Evolutionary conservation across 495 filamentous ascomycete species (phyloP), one percentile per base, ranked within the genome.

Genomic region (Hypoxylon intermedium): DNA sequence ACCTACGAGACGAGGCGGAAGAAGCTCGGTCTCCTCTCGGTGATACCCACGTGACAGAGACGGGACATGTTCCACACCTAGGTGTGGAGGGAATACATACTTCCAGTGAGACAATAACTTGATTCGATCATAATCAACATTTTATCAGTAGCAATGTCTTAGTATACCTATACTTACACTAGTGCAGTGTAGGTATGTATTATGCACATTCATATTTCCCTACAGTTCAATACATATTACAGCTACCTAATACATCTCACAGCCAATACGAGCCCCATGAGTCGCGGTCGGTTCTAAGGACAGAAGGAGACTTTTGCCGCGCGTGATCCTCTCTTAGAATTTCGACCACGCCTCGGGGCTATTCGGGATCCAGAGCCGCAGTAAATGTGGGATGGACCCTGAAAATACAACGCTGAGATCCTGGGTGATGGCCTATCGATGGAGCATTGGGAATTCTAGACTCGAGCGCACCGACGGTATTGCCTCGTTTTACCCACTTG

Each of bases 311-410:
- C 41, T 20, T 2, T 54, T 36, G 23, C 24, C 58, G 38, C 44
- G 36, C 51, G 51, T 61, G 59, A 62, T 46, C 44, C 57, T 31
- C 46, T 36, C 59, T 62, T 33, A 54, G 42, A 16, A 9, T 53
- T 49, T 6, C 23, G 33, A 42, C 46, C 43, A 53, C 20, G 2
- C 49, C 33, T 65, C 61, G 61, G 55, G 51, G 55, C 51, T 56
- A 47, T 28, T 55, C 55, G 61, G 61, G 24, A 60, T 65, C 61
- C 50, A 55, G 55, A 65, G 61, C 61, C 61, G 56, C 55, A 55
- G 61, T 40, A 60, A 56, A 60, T 43, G 51, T 55, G 56, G 55
- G 61, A 65, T 60, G 61, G 61, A 60, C 61, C 61, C 61, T 65
- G 61, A 65, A 65, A 65, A 65, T 65, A 12, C 40, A 18, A 65